Evolutionary conservation across 139 green algal genomes (phyloP), one percentile per base, ranked within the genome.

Genomic region (Micromonas commoda): DNA sequence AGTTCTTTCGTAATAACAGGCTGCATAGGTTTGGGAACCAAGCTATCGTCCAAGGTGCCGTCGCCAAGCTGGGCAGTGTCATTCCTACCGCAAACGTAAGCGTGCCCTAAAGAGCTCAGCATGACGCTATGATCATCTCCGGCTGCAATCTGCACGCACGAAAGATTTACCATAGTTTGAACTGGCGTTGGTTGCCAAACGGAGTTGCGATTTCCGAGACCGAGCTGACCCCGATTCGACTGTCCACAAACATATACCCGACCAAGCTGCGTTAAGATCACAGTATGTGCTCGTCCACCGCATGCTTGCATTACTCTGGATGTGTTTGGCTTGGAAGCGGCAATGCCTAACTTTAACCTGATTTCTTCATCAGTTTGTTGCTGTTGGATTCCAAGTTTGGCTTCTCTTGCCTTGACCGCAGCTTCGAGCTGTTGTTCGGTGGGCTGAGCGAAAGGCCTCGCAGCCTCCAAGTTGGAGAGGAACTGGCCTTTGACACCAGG

Each of bases 21-120:
- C 64, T 71, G 64, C 29, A 71, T 45, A 3, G 21, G 6, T 4
- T 39, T 37, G 28, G 64, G 64, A 20, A 51, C 3, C 2, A 23
- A 26, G 28, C 28, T 51, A 3, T 31, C 24, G 33, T 71, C 64
- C 61, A 65, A 32, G n/a, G 63, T 63, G 19, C 73, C 70, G 61
- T 85, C 67, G 31, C 87, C 87, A 69, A 91, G 77, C 57, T 88
- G 83, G 21, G 84, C 86, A 34, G 87, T 73, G n/a, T 19, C 35
- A 76, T 90, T 90, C 24, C 67, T 63, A 9, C 87, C 87, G 80
- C 86, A 91, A 13, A 68, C 68, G 31, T 89, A 91, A 4, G 84
- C 86, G 37, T 82, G 74, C 1, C 86, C 86, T 5, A 57, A n/a
- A 2, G 84, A 78, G 9, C 78, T 89, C 19, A 69, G 28, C 3